Percentiles rank a stretch among this genome's conserved stretches.
Conservation (phyloP, 2,329 filamentous ascomycete genomes). For the Trichoderma citrinoviride region DNA sequence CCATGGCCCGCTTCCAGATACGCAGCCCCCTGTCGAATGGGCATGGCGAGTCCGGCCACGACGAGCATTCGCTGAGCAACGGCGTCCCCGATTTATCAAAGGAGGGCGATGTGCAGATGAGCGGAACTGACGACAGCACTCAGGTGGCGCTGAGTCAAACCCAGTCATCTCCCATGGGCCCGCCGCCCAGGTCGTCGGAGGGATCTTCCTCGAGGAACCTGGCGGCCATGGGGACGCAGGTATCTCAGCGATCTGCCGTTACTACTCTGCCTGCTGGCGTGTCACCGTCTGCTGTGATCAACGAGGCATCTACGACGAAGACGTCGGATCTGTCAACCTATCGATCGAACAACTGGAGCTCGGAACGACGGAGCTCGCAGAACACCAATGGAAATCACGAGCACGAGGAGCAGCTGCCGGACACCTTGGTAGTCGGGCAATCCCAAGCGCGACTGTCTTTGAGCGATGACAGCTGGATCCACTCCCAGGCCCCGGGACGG, state of each 20-base stretch:
- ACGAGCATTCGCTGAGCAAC: conserved; percentile 49
- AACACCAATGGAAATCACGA: conserved; percentile 62
- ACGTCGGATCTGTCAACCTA: conserved; percentile 68
- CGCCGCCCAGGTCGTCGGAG: conserved; percentile 43
- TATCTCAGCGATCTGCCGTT: conserved; percentile 63
- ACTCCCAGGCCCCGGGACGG: conserved; percentile 58
- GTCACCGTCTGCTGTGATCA: conserved; percentile 60
- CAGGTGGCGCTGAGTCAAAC: conserved; percentile 35
- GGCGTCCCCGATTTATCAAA: conserved; percentile 52
- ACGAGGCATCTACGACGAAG: conserved; percentile 94
- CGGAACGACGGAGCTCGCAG: conserved; percentile 67
- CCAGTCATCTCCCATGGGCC: conserved; percentile 46
- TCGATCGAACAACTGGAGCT: conserved; percentile 63
- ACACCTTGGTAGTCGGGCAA: conserved; percentile 47
- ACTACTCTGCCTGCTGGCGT: conserved; percentile 57
- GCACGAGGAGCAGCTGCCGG: conserved; percentile 47
- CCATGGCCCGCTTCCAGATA: conserved; percentile 55
- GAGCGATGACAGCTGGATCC: conserved; percentile 54
- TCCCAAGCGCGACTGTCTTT: conserved; percentile 43
- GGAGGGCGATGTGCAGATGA: conserved; percentile 61
- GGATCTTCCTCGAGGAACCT: conserved; percentile 37
- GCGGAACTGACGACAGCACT: conserved; percentile 48
- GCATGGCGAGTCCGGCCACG: conserved; percentile 39
- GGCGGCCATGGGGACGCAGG: conserved; percentile 53
- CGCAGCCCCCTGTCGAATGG: conserved; percentile 61